phyloP scores from a whole-genome alignment of 164 flowering plant genomes.

The Magnolia sinica region DNA sequence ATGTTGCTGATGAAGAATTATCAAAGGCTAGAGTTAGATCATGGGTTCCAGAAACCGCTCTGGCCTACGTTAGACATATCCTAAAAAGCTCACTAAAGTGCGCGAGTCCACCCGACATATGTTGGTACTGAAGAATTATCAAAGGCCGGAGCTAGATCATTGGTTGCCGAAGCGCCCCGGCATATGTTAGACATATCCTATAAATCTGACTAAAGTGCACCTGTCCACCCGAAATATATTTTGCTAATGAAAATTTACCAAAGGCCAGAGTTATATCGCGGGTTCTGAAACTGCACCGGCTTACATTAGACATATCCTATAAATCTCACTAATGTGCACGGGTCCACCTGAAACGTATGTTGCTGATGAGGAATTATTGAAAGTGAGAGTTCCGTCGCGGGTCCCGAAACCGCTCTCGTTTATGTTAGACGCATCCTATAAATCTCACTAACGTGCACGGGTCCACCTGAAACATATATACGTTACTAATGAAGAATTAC shows the following conservation, averaged over 20 bases:
- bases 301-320: too few relatives aligned
- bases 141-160: too few relatives aligned
- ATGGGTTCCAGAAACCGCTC: neutral
- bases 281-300: neutral
- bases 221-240: too few relatives aligned
- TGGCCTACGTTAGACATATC: too few relatives aligned
- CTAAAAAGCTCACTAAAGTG: neutral
- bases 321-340: neutral
- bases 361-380: too few relatives aligned
- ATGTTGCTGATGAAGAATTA: too few relatives aligned
- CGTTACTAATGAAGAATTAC: neutral
- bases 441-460: neutral
- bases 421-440: neutral
- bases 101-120: neutral
- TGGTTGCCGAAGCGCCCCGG: too few relatives aligned
- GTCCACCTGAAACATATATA: neutral
- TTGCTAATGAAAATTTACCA: neutral
- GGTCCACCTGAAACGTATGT: neutral
- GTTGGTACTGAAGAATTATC: too few relatives aligned
- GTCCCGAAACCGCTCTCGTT: neutral
- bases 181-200: too few relatives aligned
- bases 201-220: too few relatives aligned
- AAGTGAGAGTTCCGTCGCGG: too few relatives aligned
- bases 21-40: neutral
- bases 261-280: neutral